Evolutionary conservation across 371 early-diverging fungal species (phyloP).

Genomic region (Capniomyces stellatus): DNA sequence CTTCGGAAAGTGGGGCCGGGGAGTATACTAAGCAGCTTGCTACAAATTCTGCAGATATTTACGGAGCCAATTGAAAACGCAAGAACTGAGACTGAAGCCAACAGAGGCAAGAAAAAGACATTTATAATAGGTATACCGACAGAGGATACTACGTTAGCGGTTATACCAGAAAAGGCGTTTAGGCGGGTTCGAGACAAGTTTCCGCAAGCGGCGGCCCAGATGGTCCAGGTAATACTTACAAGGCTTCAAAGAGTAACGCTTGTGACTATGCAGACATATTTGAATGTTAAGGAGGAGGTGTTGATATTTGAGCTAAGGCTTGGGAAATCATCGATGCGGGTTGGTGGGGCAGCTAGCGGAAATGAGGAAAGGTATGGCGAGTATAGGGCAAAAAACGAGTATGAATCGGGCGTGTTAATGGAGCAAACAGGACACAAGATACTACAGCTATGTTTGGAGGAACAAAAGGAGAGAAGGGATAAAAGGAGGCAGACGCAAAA

Average conservation of each 20-base stretch:
- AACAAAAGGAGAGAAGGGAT: neutral
- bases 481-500: neutral
- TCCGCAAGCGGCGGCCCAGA: conserved; percentile 86
- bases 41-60: conserved; percentile 79
- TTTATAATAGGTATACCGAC: conserved; percentile 71
- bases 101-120: conserved; percentile 17
- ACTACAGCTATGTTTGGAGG: conserved; percentile 1
- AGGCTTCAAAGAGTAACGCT: conserved; percentile 90
- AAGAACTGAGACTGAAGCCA: no score
- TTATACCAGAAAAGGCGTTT: conserved; percentile 90
- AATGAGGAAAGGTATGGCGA: neutral
- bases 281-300: conserved; percentile 77
- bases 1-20: conserved; percentile 73
- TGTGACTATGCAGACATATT: conserved; percentile 74
- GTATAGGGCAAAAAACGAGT: conserved; percentile 4
- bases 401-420: no score
- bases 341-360: neutral
- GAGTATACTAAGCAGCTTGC: conserved; percentile 80
- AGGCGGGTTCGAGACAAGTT: conserved; percentile 69
- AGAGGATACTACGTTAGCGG: conserved; percentile 75
- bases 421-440: no score
- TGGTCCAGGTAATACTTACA: conserved; percentile 86
- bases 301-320: conserved; percentile 58
- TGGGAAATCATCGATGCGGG: conserved; percentile 35
- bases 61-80: conserved; percentile 28